Percentiles rank a stretch among this genome's conserved stretches.
phyloP scores from a whole-genome alignment of 306 rosid genomes.

The Castanospermum australe region DNA sequence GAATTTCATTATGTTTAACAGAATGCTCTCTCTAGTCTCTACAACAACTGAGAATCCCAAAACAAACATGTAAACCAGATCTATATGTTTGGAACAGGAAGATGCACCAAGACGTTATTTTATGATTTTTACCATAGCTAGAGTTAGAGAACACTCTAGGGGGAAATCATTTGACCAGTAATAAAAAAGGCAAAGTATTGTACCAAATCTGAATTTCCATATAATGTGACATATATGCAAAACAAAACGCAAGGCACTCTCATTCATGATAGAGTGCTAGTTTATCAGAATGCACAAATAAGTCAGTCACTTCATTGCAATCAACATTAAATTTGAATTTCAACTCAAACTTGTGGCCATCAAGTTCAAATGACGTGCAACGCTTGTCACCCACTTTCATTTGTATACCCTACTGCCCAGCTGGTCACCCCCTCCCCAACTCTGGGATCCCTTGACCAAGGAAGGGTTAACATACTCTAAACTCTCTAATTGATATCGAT shows the following conservation, averaged over 20 bases:
- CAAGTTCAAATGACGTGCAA: background rate
- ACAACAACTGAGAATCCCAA: conserved; percentile 6
- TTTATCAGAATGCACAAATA: background rate
- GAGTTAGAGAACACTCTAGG: background rate
- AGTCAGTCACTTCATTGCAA: background rate
- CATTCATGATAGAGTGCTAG: background rate
- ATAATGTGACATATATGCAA: background rate
- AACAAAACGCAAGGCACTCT: background rate
- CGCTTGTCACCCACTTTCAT: background rate
- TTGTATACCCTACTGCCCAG: background rate
- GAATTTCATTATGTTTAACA: conserved; percentile 12
- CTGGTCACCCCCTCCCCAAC: background rate
- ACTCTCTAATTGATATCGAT: background rate
- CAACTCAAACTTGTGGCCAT: conserved; percentile 7
- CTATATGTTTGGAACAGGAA: background rate
- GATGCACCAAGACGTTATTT: background rate
- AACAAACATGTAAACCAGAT: background rate
- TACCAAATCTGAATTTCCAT: background rate
- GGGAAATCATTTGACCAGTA: background rate
- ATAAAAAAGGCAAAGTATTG: background rate
- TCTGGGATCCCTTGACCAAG: background rate
- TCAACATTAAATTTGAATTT: background rate
- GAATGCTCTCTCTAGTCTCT: background rate
- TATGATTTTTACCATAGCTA: background rate
- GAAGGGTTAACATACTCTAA: background rate